Base-by-base conservation (phyloP, 2,329 filamentous ascomycete genomes). In the Gnomoniopsis sp. region DNA sequence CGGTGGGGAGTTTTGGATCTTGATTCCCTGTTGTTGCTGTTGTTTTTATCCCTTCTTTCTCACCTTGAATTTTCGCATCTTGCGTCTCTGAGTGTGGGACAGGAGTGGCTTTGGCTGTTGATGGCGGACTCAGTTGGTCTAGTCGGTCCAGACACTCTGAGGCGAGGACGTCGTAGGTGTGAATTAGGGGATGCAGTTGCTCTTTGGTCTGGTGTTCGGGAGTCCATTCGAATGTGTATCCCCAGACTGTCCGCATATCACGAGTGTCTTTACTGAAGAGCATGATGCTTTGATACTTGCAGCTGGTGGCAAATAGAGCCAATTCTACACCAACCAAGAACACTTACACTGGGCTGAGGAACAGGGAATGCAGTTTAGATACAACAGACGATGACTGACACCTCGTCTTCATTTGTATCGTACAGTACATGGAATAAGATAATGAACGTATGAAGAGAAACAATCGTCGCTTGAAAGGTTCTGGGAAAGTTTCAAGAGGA, bases 141-240 rank as follows among this genome's bases (percentile, higher is more conserved):
- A 93, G 70, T 7, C 79, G 76, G 59, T 86, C 78, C 17, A 91
- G 74, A 59, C 85, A 87, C 59, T 89, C 80, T 63, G 89, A 84
- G 34, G 80, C 88, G 1, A 91, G 74, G 8, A 76, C 77, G 70
- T 93, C 90, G 68, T 90, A 93, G 1, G 83, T 82, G 59, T 83
- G 80, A 52, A 86, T 87, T 63, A 89, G 68, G 3, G 81, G 82
- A 55, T 81, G 72, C 43, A 87, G 74, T 66, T 90, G 75, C 56
- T 87, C 80, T 7, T 77, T 71, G 1, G 82, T 83, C 19, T 84
- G 73, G 69, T 93, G 90, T 3, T 85, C 71, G 6, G 80, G 70
- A 1, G 88, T 89, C 79, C 88, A 87, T 65, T 86, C 81, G 68
- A 93, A 92, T 7, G 78, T 81, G 67, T 90, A 83, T 21, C 83